Conservation (phyloP, 495 filamentous ascomycete genomes). For the Halenospora varia region DNA sequence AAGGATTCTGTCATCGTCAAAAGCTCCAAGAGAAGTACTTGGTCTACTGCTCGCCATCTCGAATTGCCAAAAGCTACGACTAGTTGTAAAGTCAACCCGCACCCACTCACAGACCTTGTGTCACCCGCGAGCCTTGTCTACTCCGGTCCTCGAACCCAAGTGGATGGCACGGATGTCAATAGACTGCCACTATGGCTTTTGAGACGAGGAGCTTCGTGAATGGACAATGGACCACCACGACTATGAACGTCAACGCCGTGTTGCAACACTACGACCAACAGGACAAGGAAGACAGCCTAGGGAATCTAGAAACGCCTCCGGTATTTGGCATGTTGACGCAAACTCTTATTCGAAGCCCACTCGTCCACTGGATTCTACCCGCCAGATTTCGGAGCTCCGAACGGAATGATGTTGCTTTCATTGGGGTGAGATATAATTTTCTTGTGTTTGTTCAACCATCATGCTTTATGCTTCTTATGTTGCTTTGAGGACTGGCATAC, state of each 20-base stretch:
- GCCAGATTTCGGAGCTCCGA: constrained; percentile 64
- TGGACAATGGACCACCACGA: constrained; percentile 56
- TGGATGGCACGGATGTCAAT: constrained; percentile 11
- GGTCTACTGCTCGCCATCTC: too few relatives aligned
- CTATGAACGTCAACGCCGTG: constrained; percentile 38
- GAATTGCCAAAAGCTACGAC: too few relatives aligned
- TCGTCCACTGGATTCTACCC: constrained; percentile 75
- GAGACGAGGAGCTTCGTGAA: constrained; percentile 51
- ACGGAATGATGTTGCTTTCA: constrained; percentile 86
- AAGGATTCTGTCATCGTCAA: too few relatives aligned
- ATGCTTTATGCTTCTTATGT: neutral
- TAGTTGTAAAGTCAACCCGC: neutral
- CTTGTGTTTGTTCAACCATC: neutral
- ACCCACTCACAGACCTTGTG: neutral
- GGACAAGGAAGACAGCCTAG: constrained; percentile 23
- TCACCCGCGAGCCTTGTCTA: neutral
- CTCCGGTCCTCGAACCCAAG: neutral
- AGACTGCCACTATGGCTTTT: constrained; percentile 27
- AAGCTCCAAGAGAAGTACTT: too few relatives aligned
- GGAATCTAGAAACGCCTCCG: constrained; percentile 36
- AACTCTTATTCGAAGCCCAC: constrained; percentile 71
- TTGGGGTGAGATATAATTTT: constrained; percentile 56
- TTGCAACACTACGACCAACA: constrained; percentile 30
- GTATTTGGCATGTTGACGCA: constrained; percentile 66
- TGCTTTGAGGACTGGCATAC: too few relatives aligned